Conservation (phyloP, 169 alveolate genomes). For the Cryptosporidium ubiquitum region DNA sequence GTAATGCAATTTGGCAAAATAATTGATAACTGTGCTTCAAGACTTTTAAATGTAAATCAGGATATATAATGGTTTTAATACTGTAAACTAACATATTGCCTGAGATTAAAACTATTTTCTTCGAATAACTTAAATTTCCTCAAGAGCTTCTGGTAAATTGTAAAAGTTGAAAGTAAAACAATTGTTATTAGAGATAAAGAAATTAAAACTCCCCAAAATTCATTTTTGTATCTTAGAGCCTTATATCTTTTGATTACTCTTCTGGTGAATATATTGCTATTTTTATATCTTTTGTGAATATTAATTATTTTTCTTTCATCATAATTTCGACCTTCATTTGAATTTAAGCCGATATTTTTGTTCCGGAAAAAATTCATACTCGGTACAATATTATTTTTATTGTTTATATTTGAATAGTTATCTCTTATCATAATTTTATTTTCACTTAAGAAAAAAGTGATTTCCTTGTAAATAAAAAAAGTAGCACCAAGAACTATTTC, state of each 20-base stretch:
- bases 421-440: constrained; percentile 8
- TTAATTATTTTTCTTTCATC: background rate
- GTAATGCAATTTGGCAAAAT: background rate
- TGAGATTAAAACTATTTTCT: too few species aligned
- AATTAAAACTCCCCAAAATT: background rate
- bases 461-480: constrained; percentile 54
- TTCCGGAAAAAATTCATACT: background rate
- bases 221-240: background rate
- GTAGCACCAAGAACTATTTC: constrained; percentile 52
- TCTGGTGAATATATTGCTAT: background rate
- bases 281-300: background rate
- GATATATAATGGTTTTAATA: background rate
- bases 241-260: background rate
- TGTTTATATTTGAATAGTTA: background rate
- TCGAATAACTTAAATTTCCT: too few species aligned
- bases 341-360: background rate
- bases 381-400: background rate
- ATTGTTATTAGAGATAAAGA: background rate
- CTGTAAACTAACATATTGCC: background rate
- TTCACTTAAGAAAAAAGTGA: constrained; percentile 37
- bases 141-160: background rate
- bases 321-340: background rate
- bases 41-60: background rate
- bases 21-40: too few species aligned
- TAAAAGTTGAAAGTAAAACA: background rate